These are phyloP conservation scores for Solanum sitiens DNA, from an alignment of 257 asterid genomes.

Conservation along the genomic window DNA sequence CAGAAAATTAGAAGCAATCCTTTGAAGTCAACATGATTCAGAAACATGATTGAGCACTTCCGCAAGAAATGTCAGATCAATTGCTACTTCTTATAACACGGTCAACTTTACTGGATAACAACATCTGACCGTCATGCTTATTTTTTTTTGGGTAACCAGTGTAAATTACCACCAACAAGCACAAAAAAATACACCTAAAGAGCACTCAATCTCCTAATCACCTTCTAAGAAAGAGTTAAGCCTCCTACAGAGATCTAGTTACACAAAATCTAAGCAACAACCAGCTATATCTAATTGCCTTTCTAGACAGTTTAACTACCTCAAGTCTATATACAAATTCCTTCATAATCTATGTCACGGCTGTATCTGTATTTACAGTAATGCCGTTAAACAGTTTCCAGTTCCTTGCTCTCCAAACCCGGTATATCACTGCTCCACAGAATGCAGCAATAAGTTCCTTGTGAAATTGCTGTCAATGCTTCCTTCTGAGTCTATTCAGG, in stretches of 20 bases:
- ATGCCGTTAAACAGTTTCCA: neutral
- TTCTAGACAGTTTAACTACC: neutral
- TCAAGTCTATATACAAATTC: neutral
- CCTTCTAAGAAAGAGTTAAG: neutral
- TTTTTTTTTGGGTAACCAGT: neutral
- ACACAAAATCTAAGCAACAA: neutral
- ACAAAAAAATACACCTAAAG: neutral
- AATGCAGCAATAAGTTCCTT: neutral
- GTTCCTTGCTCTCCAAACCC: neutral
- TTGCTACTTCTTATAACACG: neutral
- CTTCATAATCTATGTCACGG: neutral
- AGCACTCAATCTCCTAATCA: neutral
- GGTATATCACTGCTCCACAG: neutral
- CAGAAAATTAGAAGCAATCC: neutral
- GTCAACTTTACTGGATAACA: neutral
- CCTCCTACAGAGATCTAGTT: neutral
- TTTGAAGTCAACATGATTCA: neutral
- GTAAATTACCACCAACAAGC: neutral
- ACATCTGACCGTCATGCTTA: neutral
- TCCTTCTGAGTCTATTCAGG: neutral
- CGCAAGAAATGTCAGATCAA: neutral
- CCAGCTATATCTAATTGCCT: neutral
- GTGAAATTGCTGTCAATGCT: neutral
- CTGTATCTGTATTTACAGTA: neutral
- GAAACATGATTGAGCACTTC: neutral